A percentile compares a stretch with the other conserved stretches of the same genome.
phyloP scores from a whole-genome alignment of 129 eudicot genomes.

The Flaveria robusta region DNA sequence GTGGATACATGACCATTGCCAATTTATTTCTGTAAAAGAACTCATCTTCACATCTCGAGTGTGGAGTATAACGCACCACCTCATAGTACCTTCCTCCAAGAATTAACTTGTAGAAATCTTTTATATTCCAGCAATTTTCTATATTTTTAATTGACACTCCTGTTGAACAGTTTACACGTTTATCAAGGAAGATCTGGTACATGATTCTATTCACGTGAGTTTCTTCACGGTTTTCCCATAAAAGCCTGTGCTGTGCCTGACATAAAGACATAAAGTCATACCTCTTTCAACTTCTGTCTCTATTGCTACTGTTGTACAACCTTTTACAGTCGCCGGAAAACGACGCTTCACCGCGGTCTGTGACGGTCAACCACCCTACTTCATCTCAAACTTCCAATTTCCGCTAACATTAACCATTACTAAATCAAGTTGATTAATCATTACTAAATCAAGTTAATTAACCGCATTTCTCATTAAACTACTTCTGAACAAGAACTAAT shows the following conservation, averaged over 20 bases:
- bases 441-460: neutral
- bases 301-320: slow-evolving; percentile 17
- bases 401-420: neutral
- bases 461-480: neutral
- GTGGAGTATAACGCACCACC: too few relatives aligned
- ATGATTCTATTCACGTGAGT: slow-evolving; percentile 35
- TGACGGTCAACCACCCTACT: neutral
- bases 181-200: slow-evolving; percentile 26
- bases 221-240: slow-evolving; percentile 27
- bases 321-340: slow-evolving; percentile 25
- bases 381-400: neutral
- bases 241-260: slow-evolving; percentile 8
- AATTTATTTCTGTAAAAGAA: too few relatives aligned
- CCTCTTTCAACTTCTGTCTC: slow-evolving; percentile 24
- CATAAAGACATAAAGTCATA: slow-evolving; percentile 25
- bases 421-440: neutral
- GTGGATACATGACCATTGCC: too few relatives aligned
- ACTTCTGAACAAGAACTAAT: slow-evolving; percentile 63
- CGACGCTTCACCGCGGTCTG: slow-evolving; percentile 16
- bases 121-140: too few relatives aligned
- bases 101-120: too few relatives aligned
- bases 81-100: too few relatives aligned
- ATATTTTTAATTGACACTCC: too few relatives aligned
- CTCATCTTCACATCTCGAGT: too few relatives aligned
- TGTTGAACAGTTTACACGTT: slow-evolving; percentile 12